Evolutionary conservation across 306 rosid genomes (phyloP).

Genomic region (Arachis stenosperma): DNA sequence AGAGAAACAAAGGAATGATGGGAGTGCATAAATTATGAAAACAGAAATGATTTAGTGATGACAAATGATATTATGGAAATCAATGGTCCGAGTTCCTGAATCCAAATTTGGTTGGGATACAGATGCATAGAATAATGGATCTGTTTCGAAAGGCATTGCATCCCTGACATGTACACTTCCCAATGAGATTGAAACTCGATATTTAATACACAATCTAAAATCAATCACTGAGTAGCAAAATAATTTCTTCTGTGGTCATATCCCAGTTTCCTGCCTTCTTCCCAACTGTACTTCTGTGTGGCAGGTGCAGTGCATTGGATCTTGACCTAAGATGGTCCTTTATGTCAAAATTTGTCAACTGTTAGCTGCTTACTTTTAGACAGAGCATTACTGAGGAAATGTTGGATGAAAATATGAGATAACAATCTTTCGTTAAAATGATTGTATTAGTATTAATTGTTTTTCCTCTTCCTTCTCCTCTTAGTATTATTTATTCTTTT

Average conservation of each 20-base stretch:
- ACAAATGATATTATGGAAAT: background rate
- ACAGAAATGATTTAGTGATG: background rate
- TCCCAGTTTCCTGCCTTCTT: constrained; percentile 7
- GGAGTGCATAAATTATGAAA: background rate
- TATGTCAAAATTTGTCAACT: background rate
- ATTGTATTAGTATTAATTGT: background rate
- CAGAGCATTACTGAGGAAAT: background rate
- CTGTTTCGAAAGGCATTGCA: background rate
- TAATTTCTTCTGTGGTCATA: background rate
- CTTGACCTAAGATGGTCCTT: constrained; percentile 8
- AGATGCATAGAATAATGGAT: background rate
- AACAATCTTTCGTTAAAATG: background rate
- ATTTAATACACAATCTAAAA: constrained; percentile 17
- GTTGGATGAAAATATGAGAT: background rate
- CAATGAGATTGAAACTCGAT: background rate
- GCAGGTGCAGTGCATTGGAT: background rate
- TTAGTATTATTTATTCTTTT: background rate
- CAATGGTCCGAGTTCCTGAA: background rate
- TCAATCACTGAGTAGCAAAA: constrained; percentile 16
- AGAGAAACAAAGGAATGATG: background rate
- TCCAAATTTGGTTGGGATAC: background rate
- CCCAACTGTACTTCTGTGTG: background rate
- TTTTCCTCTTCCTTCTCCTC: background rate
- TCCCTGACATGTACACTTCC: constrained; percentile 11
- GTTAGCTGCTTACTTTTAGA: background rate